Conservation (phyloP, 352 stramenopile species). For the Globisporangium carolinianum region DNA sequence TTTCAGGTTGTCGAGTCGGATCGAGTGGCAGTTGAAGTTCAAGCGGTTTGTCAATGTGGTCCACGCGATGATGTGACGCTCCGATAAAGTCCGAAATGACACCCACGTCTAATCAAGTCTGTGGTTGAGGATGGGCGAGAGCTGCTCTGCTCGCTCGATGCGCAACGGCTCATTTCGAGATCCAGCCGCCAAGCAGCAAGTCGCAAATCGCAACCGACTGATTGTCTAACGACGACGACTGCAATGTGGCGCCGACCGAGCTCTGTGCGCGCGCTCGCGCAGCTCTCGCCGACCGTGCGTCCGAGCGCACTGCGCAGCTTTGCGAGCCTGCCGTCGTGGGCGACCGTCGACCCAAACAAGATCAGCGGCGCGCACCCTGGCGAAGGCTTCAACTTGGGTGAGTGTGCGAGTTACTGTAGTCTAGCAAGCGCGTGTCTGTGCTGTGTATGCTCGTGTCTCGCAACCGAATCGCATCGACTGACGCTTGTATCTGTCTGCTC, state of each 20-base stretch:
- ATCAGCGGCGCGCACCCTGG: constrained; percentile 76
- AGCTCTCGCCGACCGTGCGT: constrained; percentile 14
- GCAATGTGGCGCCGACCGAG: constrained; percentile 25
- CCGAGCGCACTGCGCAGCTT: constrained; percentile 26
- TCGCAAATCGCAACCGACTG: neutral
- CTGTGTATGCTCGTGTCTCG: neutral
- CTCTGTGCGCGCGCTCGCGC: constrained; percentile 6
- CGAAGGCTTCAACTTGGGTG: constrained; percentile 87
- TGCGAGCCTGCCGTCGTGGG: constrained; percentile 84
- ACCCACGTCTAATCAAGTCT: neutral
- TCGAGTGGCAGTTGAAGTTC: neutral
- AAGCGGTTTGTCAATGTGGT: too few relatives aligned
- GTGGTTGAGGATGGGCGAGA: neutral
- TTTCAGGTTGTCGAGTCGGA: neutral
- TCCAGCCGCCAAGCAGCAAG: neutral
- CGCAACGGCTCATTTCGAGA: constrained; percentile 2
- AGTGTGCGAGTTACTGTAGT: constrained; percentile 1
- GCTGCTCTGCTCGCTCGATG: neutral
- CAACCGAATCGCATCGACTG: neutral
- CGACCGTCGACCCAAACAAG: constrained; percentile 84
- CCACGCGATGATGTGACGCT: neutral
- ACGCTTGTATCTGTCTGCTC: neutral
- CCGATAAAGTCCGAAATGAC: constrained; percentile 2
- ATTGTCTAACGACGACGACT: neutral
- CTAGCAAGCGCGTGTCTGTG: neutral